These are phyloP conservation scores for Yamadazyma takamatsuzukensis DNA, from an alignment of 805 yeast species.

Conservation along the genomic window DNA sequence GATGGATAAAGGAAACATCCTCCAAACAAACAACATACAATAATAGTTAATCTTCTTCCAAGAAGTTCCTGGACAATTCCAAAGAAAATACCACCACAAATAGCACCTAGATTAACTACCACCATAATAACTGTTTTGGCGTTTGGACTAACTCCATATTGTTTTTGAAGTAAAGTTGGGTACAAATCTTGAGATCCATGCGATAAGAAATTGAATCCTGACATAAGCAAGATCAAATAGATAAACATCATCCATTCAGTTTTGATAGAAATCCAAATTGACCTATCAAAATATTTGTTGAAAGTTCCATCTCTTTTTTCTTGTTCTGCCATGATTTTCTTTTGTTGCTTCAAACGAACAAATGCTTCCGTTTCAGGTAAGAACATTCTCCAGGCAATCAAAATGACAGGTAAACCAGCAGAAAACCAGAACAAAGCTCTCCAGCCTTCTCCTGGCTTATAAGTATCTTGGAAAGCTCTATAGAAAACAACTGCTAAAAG, in stretches of 20 bases:
- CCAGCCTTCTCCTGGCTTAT: constrained; percentile 54
- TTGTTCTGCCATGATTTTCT: constrained; percentile 4
- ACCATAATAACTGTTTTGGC: constrained; percentile 56
- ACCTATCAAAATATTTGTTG: constrained; percentile 7
- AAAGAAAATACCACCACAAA: constrained; percentile 59
- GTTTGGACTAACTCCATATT: constrained; percentile 44
- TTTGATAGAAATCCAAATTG: constrained; percentile 19
- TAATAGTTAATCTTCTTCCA: constrained; percentile 59
- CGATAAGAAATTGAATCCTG: constrained; percentile 67
- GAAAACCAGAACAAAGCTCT: constrained; percentile 71
- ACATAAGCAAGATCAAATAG: constrained; percentile 44
- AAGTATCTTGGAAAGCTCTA: constrained; percentile 47
- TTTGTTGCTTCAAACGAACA: constrained; percentile 21
- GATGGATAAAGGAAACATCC: constrained; percentile 64
- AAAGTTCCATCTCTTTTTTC: constrained; percentile 4
- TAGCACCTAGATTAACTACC: constrained; percentile 65
- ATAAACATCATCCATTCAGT: constrained; percentile 39
- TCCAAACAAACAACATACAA: constrained; percentile 48
- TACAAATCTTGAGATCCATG: constrained; percentile 75
- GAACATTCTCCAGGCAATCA: constrained; percentile 54
- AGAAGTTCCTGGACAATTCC: constrained; percentile 55
- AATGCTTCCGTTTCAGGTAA: constrained; percentile 62
- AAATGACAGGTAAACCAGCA: constrained; percentile 60
- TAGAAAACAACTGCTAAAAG: constrained; percentile 61
- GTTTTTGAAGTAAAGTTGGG: constrained; percentile 59